These are phyloP conservation scores for Cladosporium sp. DNA, from an alignment of 2,329 filamentous ascomycete genomes.

Conservation along the genomic window DNA sequence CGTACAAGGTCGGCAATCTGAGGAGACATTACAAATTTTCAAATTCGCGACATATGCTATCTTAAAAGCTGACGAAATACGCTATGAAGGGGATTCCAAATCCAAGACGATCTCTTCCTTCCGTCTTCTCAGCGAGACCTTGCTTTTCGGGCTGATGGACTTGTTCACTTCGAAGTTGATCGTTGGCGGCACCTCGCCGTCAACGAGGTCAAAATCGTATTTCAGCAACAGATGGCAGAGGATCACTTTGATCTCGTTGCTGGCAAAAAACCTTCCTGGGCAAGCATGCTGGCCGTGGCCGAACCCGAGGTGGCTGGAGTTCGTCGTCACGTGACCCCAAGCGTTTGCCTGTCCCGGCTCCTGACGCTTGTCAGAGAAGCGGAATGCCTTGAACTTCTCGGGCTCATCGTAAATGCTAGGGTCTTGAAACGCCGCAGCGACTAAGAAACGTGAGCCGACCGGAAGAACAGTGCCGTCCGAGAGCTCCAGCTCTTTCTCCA, in stretches of 20 bases:
- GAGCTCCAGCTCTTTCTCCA: constrained; percentile 19
- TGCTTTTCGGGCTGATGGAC: constrained; percentile 1
- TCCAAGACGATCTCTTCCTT: constrained; percentile 6
- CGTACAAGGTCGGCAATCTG: no score
- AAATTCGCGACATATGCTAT: no score
- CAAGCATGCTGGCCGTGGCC: constrained; percentile 29
- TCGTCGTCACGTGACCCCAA: constrained; percentile 13
- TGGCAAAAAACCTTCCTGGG: constrained; percentile 32
- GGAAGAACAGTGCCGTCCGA: constrained; percentile 26
- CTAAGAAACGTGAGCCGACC: constrained; percentile 14
- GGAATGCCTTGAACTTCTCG: constrained; percentile 19
- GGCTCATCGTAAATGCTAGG: constrained; percentile 14
- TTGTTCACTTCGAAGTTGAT: constrained; percentile 8
- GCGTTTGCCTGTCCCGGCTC: constrained; percentile 18
- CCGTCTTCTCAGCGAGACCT: constrained; percentile 4
- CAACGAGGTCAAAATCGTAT: constrained; percentile 29
- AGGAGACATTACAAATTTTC: no score
- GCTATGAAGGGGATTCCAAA: background rate
- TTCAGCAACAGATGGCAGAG: constrained; percentile 29
- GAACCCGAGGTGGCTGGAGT: constrained; percentile 21
- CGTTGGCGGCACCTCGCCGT: constrained; percentile 12
- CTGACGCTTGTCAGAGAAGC: constrained; percentile 19
- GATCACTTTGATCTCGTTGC: constrained; percentile 30
- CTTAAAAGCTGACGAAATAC: no score
- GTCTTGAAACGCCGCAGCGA: constrained; percentile 14